Percentiles rank a stretch among this genome's conserved stretches.
Evolutionary conservation across 1,284 basidiomycete genomes (phyloP).

Genomic region (Pseudozyma sp.): DNA sequence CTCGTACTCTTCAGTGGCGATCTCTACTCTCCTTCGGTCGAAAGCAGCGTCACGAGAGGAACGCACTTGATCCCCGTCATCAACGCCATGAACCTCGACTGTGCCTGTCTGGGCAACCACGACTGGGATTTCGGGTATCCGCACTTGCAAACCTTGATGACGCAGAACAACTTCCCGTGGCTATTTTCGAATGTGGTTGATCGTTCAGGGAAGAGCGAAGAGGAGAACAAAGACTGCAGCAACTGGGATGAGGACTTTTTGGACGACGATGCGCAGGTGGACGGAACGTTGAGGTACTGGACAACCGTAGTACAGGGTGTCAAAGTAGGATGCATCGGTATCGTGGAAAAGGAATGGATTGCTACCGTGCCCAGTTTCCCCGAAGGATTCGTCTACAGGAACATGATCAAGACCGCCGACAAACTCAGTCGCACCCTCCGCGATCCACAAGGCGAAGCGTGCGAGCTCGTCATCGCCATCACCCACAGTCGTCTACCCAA

Average conservation of each 20-base stretch:
- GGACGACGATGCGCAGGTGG: slow-evolving; percentile 68
- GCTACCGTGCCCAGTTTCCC: slow-evolving; percentile 86
- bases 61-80: slow-evolving; percentile 82
- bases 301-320: slow-evolving; percentile 78
- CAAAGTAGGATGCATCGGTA: slow-evolving; percentile 81
- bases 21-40: slow-evolving; percentile 78
- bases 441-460: slow-evolving; percentile 77
- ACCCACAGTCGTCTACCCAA: slow-evolving; percentile 82
- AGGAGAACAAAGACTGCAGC: slow-evolving; percentile 6
- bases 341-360: slow-evolving; percentile 89
- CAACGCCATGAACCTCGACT: slow-evolving; percentile 54
- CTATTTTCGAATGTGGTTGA: slow-evolving; percentile 70
- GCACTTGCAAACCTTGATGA: slow-evolving; percentile 36
- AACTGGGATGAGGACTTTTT: slow-evolving; percentile 72
- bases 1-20: slow-evolving; percentile 89
- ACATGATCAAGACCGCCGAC: slow-evolving; percentile 52
- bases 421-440: slow-evolving; percentile 78
- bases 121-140: slow-evolving; percentile 60
- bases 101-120: slow-evolving; percentile 74
- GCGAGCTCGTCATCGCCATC: slow-evolving; percentile 77
- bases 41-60: slow-evolving; percentile 87
- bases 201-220: slow-evolving; percentile 78
- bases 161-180: slow-evolving; percentile 37
- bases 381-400: slow-evolving; percentile 73
- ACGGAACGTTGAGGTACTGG: slow-evolving; percentile 70